phyloP scores from a whole-genome alignment of 2,329 filamentous ascomycete species.

The Ceratocystis huliohia region DNA sequence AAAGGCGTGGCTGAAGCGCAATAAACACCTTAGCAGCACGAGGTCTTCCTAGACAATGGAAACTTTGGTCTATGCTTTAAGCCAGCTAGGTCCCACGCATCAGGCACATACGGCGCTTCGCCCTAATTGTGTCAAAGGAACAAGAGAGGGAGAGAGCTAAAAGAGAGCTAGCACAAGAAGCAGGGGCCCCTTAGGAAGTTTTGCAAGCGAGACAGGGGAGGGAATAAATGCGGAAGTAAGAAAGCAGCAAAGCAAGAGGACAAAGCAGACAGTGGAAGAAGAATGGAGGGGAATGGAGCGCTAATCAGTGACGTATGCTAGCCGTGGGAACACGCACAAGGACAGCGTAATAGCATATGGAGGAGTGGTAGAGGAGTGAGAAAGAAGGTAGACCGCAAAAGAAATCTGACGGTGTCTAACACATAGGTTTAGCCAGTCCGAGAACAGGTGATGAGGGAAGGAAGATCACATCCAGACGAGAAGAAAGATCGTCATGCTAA shows the following conservation, averaged over 20 bases:
- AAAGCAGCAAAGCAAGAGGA: not conserved
- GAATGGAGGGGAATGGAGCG: too few species aligned
- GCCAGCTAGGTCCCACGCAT: not conserved
- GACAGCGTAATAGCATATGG: not conserved
- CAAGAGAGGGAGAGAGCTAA: not conserved
- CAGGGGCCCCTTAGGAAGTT: not conserved
- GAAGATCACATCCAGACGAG: not conserved
- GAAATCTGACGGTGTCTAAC: not conserved
- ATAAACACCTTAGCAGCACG: not conserved
- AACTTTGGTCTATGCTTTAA: not conserved
- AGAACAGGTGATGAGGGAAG: not conserved
- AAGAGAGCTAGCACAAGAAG: not conserved
- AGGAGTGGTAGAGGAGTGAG: not conserved
- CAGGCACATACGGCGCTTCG: not conserved
- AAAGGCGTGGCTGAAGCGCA: not conserved
- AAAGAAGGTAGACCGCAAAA: not conserved
- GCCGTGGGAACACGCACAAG: not conserved
- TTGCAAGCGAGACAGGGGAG: constrained; percentile 3
- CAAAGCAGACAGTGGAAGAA: not conserved
- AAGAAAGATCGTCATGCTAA: not conserved
- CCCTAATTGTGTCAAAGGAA: not conserved
- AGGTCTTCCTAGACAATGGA: not conserved
- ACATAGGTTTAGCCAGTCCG: not conserved
- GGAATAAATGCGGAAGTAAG: not conserved
- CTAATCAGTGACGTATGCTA: not conserved